Conservation (phyloP, 1,139 yeast species). For the Kluyveromyces sp. region DNA sequence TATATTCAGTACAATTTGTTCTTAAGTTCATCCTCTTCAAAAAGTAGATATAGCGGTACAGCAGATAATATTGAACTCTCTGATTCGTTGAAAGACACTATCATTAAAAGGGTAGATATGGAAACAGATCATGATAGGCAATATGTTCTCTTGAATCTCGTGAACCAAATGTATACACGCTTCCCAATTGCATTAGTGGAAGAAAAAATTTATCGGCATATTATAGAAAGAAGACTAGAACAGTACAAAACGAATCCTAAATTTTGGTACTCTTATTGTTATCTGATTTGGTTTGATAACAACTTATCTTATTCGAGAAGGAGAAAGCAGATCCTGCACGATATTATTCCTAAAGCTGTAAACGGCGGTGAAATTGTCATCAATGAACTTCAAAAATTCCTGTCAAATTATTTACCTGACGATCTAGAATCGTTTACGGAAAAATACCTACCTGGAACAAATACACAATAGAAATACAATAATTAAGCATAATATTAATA, state of each 20-base stretch:
- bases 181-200: conserved; percentile 20
- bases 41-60: conserved; percentile 15
- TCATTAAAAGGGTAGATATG: conserved; percentile 16
- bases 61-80: neutral
- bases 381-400: conserved; percentile 13
- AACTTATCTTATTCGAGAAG: conserved; percentile 21
- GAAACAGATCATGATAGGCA: conserved; percentile 16
- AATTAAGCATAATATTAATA: too few relatives aligned
- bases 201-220: conserved; percentile 16
- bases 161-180: conserved; percentile 20
- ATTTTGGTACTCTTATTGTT: conserved; percentile 25
- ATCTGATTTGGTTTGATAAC: conserved; percentile 21
- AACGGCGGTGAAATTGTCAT: conserved; percentile 5
- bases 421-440: conserved; percentile 15
- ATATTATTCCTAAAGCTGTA: conserved; percentile 16
- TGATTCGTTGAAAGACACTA: conserved; percentile 10
- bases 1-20: conserved; percentile 21
- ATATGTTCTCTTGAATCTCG: conserved; percentile 13
- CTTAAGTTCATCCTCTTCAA: conserved; percentile 9
- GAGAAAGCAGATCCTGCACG: conserved; percentile 17
- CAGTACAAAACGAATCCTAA: conserved; percentile 16
- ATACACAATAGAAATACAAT: too few relatives aligned
- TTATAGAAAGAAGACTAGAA: conserved; percentile 14
- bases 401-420: conserved; percentile 24
- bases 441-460: neutral